phyloP scores from a whole-genome alignment of 345 rosid species.

The Heritiera fomes region DNA sequence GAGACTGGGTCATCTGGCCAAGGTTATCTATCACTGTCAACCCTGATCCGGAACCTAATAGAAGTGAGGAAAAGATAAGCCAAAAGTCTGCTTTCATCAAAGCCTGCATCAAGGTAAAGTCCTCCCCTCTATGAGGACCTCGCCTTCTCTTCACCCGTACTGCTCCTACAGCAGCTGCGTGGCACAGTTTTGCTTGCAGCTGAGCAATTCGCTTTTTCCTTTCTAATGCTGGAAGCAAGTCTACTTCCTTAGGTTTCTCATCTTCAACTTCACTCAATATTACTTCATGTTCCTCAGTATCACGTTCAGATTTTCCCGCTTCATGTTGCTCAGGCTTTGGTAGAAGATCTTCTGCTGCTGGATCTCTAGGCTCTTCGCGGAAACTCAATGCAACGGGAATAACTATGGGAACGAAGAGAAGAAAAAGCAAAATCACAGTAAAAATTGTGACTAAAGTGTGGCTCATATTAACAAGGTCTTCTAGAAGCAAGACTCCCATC shows the following conservation, averaged over 20 bases:
- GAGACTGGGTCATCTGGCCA: constrained; percentile 93
- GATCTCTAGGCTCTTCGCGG: constrained; percentile 40
- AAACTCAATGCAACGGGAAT: constrained; percentile 65
- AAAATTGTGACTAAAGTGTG: constrained; percentile 43
- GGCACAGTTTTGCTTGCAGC: no score
- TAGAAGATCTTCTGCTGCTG: constrained; percentile 59
- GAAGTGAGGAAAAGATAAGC: constrained; percentile 79
- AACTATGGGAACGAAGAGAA: constrained; percentile 62
- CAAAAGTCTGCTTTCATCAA: constrained; percentile 87
- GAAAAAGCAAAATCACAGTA: constrained; percentile 58
- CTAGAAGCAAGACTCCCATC: constrained; percentile 84
- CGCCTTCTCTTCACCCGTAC: constrained; percentile 73
- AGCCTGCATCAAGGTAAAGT: constrained; percentile 86
- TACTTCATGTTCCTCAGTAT: background rate
- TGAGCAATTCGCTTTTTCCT: no score
- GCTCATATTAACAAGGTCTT: constrained; percentile 65
- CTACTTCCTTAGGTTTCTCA: no score
- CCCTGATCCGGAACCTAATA: constrained; percentile 92
- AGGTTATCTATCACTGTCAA: constrained; percentile 89
- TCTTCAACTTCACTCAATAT: no score
- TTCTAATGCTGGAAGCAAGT: no score
- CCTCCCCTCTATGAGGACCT: constrained; percentile 88
- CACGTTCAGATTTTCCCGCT: constrained; percentile 42
- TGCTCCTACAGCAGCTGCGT: no score
- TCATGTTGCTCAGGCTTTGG: constrained; percentile 46